Percentiles rank a stretch among this genome's conserved stretches.
These are phyloP conservation scores for Zymoseptoria crescenta DNA, from an alignment of 2,329 filamentous ascomycete genomes.

Conservation along the genomic window DNA sequence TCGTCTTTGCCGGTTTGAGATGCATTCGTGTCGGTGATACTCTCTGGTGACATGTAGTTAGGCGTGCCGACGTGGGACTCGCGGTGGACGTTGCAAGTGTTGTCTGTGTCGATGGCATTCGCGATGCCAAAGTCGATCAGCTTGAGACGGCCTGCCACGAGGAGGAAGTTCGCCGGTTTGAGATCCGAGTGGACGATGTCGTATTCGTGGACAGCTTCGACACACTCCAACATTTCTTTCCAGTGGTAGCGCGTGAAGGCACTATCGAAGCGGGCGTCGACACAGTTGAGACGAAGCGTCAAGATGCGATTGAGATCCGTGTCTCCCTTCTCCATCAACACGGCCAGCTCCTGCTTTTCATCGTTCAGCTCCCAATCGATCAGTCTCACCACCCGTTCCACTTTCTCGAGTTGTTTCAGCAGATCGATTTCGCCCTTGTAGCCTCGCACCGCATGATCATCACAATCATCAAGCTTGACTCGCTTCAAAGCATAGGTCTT, in stretches of 20 bases:
- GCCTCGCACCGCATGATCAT: constrained; percentile 72
- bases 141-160: constrained; percentile 84
- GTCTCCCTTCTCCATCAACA: constrained; percentile 97
- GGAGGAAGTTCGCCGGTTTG: constrained; percentile 93
- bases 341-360: constrained; percentile 72
- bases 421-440: constrained; percentile 96
- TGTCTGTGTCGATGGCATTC: constrained; percentile 88
- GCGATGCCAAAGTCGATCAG: constrained; percentile 98
- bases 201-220: constrained; percentile 76
- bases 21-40: constrained; percentile 78
- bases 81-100: constrained; percentile 95
- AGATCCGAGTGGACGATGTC: constrained; percentile 96
- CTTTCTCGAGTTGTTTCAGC: constrained; percentile 68
- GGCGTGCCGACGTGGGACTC: constrained; percentile 93
- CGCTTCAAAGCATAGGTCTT: constrained; percentile 92
- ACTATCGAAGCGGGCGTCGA: constrained; percentile 71
- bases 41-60: constrained; percentile 98
- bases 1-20: constrained; percentile 34
- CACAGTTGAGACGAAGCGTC: constrained; percentile 57
- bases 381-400: constrained; percentile 83
- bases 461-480: constrained; percentile 82
- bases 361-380: constrained; percentile 92
- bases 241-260: constrained; percentile 96
- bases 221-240: constrained; percentile 98
- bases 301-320: constrained; percentile 84